A percentile compares a stretch with the other conserved stretches of the same genome.
These are phyloP conservation scores for Epichloe festucae DNA, from an alignment of 2,329 filamentous ascomycete genomes.

Conservation along the genomic window DNA sequence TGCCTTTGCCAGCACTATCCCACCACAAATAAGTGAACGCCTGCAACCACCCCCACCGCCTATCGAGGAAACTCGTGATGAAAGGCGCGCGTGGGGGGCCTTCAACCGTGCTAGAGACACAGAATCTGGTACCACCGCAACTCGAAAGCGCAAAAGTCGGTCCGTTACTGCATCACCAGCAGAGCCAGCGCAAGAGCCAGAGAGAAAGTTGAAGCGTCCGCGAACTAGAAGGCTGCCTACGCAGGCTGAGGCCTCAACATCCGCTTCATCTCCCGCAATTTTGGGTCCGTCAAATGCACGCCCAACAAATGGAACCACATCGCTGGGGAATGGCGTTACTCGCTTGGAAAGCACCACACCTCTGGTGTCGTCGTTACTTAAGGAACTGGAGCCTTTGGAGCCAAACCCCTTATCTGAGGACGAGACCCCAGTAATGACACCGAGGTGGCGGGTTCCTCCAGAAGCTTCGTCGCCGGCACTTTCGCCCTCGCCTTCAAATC, in stretches of 20 bases:
- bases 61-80: conserved; percentile 59
- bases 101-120: conserved; percentile 73
- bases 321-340: conserved; percentile 13
- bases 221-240: conserved; percentile 55
- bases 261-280: conserved; percentile 21
- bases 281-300: conserved; percentile 16
- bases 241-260: conserved; percentile 33
- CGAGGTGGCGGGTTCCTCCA: conserved; percentile 17
- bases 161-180: conserved; percentile 60
- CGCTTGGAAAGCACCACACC: conserved; percentile 46
- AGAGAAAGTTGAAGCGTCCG: conserved; percentile 78
- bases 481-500: conserved; percentile 52
- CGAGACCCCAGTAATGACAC: conserved; percentile 23
- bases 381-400: conserved; percentile 80
- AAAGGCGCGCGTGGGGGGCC: conserved; percentile 77
- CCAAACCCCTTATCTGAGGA: conserved; percentile 46
- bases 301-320: conserved; percentile 5
- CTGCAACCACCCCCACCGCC: conserved; percentile 44
- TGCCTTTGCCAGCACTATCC: conserved; percentile 53
- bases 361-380: conserved; percentile 74
- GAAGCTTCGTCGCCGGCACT: conserved; percentile 46
- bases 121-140: conserved; percentile 34
- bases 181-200: conserved; percentile 55
- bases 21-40: conserved; percentile 46
- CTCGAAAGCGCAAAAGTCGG: conserved; percentile 60